These are phyloP conservation scores for Epicoccum sorghinum DNA, from an alignment of 2,329 filamentous ascomycete species.

Conservation along the genomic window DNA sequence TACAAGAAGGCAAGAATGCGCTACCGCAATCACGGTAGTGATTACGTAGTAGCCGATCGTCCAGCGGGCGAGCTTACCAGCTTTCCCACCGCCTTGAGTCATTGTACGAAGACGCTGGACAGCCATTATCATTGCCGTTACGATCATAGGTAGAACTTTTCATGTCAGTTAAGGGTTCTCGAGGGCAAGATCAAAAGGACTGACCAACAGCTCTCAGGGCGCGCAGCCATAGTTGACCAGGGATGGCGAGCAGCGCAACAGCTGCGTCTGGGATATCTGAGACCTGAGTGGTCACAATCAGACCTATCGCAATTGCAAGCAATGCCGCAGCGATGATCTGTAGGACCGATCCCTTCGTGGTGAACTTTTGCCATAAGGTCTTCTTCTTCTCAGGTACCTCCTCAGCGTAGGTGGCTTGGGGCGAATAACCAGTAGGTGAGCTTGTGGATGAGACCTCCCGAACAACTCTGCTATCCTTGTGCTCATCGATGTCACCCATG, in stretches of 20 bases:
- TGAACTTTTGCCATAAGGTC: constrained; percentile 47
- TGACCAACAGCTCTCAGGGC: constrained; percentile 57
- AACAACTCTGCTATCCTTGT: constrained; percentile 20
- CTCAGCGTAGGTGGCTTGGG: constrained; percentile 20
- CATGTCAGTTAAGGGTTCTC: constrained; percentile 1
- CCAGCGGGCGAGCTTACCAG: constrained; percentile 53
- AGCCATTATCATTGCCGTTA: constrained; percentile 60
- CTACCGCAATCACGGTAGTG: constrained; percentile 58
- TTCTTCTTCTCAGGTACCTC: constrained; percentile 22
- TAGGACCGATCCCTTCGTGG: constrained; percentile 53
- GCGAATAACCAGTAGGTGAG: constrained; percentile 15
- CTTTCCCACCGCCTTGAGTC: constrained; percentile 49
- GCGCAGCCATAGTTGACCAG: constrained; percentile 58
- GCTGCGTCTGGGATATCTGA: constrained; percentile 53
- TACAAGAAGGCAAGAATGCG: constrained; percentile 55
- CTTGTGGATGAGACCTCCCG: constrained; percentile 18
- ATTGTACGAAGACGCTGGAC: constrained; percentile 57
- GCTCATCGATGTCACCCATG: constrained; percentile 29
- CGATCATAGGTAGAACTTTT: constrained; percentile 58
- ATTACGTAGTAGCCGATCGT: constrained; percentile 58
- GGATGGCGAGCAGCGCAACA: constrained; percentile 54
- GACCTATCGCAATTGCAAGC: constrained; percentile 58
- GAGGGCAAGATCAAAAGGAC: constrained; percentile 17
- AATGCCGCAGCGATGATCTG: constrained; percentile 59
- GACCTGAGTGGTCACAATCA: constrained; percentile 53